Percentiles rank a stretch among this genome's conserved stretches.
These are phyloP conservation scores for Apiospora kogelbergensis DNA, from an alignment of 2,329 filamentous ascomycete genomes.

Conservation along the genomic window DNA sequence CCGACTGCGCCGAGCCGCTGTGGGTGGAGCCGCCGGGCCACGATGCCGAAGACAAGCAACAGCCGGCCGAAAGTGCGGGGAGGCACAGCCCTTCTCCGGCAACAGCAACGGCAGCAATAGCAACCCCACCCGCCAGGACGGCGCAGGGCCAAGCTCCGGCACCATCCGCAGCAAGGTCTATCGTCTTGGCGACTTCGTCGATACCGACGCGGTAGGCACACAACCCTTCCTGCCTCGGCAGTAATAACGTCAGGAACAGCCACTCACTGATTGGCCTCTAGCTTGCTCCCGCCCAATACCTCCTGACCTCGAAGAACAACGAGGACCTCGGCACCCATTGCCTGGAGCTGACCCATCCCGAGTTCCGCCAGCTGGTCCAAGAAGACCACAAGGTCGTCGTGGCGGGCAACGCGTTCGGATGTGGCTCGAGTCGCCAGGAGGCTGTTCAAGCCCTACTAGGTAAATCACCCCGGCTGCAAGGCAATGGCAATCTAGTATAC, in stretches of 20 bases:
- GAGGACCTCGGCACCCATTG: conserved; percentile 38
- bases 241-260: no score
- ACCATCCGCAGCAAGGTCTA: conserved; percentile 37
- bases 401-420: conserved; percentile 45
- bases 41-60: not conserved
- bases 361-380: conserved; percentile 37
- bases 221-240: no score
- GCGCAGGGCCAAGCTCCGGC: no score
- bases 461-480: no score
- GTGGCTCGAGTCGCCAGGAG: conserved; percentile 44
- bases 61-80: not conserved
- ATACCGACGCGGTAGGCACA: conserved; percentile 37
- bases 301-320: conserved; percentile 30
- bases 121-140: no score
- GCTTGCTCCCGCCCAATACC: conserved; percentile 39
- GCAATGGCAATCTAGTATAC: no score
- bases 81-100: no score
- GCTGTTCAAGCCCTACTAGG: conserved; percentile 41
- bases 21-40: conserved; percentile 15
- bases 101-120: no score
- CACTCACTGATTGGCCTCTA: no score
- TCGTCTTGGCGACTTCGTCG: conserved; percentile 43
- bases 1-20: conserved; percentile 6
- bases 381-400: conserved; percentile 41
- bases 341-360: conserved; percentile 38